phyloP scores from a whole-genome alignment of 192 early-diverging fungal species.

The Fimicolochytrium jonesii region DNA sequence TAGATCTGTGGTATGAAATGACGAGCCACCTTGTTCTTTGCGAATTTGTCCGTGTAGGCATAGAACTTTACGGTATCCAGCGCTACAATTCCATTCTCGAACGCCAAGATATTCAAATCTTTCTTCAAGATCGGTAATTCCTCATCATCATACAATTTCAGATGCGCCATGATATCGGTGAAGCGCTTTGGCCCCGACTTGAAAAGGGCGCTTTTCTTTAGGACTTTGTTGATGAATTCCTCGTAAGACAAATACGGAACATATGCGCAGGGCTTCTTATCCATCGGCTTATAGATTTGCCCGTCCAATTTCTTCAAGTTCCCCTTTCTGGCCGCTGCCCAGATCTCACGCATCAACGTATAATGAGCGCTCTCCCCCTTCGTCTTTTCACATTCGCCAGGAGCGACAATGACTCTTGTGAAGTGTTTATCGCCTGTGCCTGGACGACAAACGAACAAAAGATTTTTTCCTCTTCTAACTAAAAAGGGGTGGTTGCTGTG shows the following conservation, averaged over 20 bases:
- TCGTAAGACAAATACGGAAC: background rate
- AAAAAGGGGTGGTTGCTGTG: slow-evolving; percentile 20
- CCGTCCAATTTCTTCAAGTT: background rate
- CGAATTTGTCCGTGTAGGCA: background rate
- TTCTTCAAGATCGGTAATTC: slow-evolving; percentile 1
- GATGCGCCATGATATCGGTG: background rate
- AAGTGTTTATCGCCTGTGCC: slow-evolving; percentile 2
- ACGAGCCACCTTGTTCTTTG: slow-evolving; percentile 1
- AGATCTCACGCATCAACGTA: slow-evolving; percentile 1
- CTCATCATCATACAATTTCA: slow-evolving; percentile 2
- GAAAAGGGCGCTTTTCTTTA: background rate
- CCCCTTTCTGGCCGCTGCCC: background rate
- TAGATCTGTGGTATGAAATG: background rate
- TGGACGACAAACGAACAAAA: slow-evolving; percentile 14
- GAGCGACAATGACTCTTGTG: background rate
- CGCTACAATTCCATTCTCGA: background rate
- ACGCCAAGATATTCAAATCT: slow-evolving; percentile 12
- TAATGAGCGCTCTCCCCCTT: background rate
- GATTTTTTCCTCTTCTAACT: background rate
- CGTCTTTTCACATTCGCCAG: background rate
- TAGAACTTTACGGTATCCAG: background rate
- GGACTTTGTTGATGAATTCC: slow-evolving; percentile 5
- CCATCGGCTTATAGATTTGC: slow-evolving; percentile 5
- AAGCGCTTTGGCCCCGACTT: slow-evolving; percentile 7
- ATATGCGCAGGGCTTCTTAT: slow-evolving; percentile 4